Base-by-base conservation (phyloP, 768 basidiomycete genomes). In the Suillus alpinus region DNA sequence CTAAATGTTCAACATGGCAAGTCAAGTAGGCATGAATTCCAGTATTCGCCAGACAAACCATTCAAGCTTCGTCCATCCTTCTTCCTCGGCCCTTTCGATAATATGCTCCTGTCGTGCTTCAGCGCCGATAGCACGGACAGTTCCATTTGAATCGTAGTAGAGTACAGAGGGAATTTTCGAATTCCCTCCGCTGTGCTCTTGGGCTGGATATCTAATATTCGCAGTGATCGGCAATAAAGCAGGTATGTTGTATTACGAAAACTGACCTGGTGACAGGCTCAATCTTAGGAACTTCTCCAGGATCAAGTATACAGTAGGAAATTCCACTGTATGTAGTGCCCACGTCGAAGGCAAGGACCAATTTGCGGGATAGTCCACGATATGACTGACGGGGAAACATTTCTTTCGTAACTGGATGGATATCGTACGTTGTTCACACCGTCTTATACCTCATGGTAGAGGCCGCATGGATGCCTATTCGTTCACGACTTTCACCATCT, bases 101-200 rank as follows among this genome's bases (percentile, higher is more conserved):
- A 80, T 70, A 34, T 74, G 74, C 32, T 81, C 76, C 14, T 72
- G 71, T 26, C 74, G 67, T 1, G 81, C 77, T 66, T 82, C 81
- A 14, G 81, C 81, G 23, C 81, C 81, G 36, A 77, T 74, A 6
- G 80, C 78, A 53, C 73, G 71, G 18, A 79, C 73, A 0, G 64
- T 63, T 0, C 81, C 81, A 8, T 66, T 63, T 37, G 71, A 63
- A 59, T 80, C 77, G 59, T 83, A 83, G 64, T 78, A 83, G 13
- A 83, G 61, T 56, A 82, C 73, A 29, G 79, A 78, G 5, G 82
- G 82, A 58, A 83, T 80, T 66, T 82, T 83, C 55, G 75, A 78
- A 56, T 78, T 77, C 4, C 79, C 79, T 58, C 76, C 76, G 23
- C 75, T 74, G 55, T 75, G 72, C 51, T 80, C 77, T 61, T 80